Conservation (phyloP, 2,329 filamentous ascomycete genomes). For the Diplodia seriata region DNA sequence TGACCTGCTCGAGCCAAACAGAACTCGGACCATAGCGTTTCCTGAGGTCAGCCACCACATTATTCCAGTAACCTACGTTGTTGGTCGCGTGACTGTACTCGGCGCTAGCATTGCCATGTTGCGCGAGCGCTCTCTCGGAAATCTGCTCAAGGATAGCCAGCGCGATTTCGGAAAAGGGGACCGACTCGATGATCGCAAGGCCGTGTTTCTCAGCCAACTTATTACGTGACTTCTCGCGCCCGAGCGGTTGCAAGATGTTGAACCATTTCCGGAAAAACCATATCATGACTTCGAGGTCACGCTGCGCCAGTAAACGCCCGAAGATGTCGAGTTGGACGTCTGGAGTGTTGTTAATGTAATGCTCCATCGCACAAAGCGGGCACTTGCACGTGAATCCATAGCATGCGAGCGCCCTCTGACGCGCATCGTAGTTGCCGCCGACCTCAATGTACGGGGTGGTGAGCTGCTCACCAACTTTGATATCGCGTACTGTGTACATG, state of each 20-base stretch:
- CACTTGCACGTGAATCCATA: slow-evolving; percentile 15
- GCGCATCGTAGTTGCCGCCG: background rate
- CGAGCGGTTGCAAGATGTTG: background rate
- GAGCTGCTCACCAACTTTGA: slow-evolving; percentile 12
- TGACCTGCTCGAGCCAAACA: background rate
- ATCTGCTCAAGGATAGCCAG: background rate
- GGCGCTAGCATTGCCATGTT: too few relatives aligned
- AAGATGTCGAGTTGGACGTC: background rate
- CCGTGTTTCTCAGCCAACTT: too few relatives aligned
- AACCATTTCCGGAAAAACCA: background rate
- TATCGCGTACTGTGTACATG: background rate
- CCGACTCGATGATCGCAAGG: background rate
- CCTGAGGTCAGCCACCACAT: background rate
- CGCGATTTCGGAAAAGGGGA: background rate
- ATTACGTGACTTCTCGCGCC: too few relatives aligned
- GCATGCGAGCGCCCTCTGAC: background rate
- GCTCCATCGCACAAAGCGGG: slow-evolving; percentile 6
- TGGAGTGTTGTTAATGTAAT: background rate
- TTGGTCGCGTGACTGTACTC: background rate
- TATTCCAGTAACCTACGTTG: background rate
- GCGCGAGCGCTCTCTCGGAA: too few relatives aligned
- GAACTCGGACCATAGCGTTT: background rate
- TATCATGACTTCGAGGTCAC: background rate
- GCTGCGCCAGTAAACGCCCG: background rate
- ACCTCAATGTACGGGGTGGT: background rate